Conservation (phyloP, 179 eudicot genomes). For the Spergularia azorica region DNA sequence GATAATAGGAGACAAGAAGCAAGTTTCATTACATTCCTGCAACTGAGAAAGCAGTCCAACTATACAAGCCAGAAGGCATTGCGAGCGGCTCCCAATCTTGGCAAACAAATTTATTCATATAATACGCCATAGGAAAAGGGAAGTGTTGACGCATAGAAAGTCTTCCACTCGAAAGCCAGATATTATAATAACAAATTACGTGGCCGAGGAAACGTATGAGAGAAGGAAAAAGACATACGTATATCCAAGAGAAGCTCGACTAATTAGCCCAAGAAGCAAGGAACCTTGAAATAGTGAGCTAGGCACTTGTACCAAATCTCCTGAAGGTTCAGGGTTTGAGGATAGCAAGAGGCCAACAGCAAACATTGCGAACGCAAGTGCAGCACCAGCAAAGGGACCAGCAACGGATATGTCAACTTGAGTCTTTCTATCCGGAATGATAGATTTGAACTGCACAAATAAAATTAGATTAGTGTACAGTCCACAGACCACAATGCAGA, state of each 20-base stretch:
- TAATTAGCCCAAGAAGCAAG: constrained; percentile 89
- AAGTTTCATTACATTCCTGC: background rate
- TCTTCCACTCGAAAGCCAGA: no score
- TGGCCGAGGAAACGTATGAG: background rate
- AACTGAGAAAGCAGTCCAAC: background rate
- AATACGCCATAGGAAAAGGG: no score
- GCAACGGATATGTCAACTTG: constrained; percentile 86
- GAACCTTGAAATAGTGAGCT: constrained; percentile 94
- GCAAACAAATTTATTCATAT: no score
- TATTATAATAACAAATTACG: background rate
- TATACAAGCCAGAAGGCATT: no score
- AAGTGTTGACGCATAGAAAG: no score
- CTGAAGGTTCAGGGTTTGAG: constrained; percentile 66
- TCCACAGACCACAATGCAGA: constrained; percentile 8
- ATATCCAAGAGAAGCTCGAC: constrained; percentile 89
- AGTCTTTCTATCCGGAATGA: constrained; percentile 89
- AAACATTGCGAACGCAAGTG: constrained; percentile 82
- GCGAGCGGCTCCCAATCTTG: no score
- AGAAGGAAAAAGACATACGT: constrained; percentile 57
- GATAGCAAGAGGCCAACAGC: constrained; percentile 86
- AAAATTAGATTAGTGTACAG: constrained; percentile 22
- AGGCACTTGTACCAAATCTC: constrained; percentile 90
- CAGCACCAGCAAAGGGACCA: constrained; percentile 94
- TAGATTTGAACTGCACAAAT: constrained; percentile 78
- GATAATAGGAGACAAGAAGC: constrained; percentile 1